Conservation (phyloP, 352 stramenopile genomes). For the Phytophthora fragariae region DNA sequence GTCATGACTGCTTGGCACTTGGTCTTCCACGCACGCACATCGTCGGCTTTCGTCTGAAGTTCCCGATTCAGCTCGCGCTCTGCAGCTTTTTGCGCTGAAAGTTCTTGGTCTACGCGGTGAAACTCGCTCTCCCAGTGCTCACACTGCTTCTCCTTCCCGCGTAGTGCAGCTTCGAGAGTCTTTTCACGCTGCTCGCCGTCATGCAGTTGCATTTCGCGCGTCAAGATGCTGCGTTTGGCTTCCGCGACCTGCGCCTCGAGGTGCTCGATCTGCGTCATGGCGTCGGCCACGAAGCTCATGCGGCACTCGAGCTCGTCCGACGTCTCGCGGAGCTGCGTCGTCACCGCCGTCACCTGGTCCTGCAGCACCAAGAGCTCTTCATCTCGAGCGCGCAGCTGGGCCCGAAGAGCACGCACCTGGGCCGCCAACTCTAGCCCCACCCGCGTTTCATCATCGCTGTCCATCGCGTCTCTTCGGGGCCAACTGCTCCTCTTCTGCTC, state of each 20-base stretch:
- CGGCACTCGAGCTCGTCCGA: conserved; percentile 64
- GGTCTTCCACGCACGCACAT: conserved; percentile 51
- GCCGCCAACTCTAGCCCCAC: conserved; percentile 44
- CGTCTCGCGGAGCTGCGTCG: conserved; percentile 56
- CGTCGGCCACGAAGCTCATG: conserved; percentile 59
- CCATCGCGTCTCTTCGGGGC: conserved; percentile 33
- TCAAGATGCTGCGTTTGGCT: conserved; percentile 63
- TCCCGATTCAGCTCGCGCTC: conserved; percentile 17
- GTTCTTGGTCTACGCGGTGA: conserved; percentile 39
- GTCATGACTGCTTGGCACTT: conserved; percentile 48
- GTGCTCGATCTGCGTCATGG: conserved; percentile 49
- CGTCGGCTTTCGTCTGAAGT: conserved; percentile 37
- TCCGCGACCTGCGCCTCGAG: conserved; percentile 50
- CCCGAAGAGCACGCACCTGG: conserved; percentile 46
- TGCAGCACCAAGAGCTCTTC: conserved; percentile 46
- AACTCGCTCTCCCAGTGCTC: conserved; percentile 66
- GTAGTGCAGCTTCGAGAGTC: conserved; percentile 39
- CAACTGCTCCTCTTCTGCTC: background rate
- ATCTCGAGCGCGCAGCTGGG: conserved; percentile 43
- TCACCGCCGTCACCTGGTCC: conserved; percentile 48
- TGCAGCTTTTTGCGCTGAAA: conserved; percentile 27
- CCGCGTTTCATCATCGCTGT: conserved; percentile 28
- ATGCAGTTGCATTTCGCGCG: conserved; percentile 68
- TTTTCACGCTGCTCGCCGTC: conserved; percentile 50
- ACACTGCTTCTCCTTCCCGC: conserved; percentile 50